phyloP scores from a whole-genome alignment of 345 rosid genomes.

The Rhizophora apiculata region DNA sequence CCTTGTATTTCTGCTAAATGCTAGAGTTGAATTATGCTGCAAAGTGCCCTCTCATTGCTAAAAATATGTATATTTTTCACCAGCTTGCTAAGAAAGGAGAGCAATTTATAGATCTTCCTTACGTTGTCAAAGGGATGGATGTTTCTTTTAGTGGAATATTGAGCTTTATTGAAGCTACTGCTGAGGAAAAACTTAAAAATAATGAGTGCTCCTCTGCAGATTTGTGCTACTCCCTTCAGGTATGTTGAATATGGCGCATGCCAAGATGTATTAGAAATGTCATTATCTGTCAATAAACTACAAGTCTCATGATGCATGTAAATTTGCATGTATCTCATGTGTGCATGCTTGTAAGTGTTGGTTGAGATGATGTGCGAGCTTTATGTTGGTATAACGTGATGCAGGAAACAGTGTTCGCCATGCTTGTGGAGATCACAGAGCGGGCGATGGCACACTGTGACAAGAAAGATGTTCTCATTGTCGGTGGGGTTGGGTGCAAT shows the following conservation, averaged over 20 bases:
- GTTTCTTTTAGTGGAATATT: constrained; percentile 94
- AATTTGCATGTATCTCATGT: no score
- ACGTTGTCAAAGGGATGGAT: constrained; percentile 97
- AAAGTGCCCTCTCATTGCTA: constrained; percentile 10
- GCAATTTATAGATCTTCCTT: constrained; percentile 81
- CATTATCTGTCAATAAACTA: no score
- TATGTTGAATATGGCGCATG: constrained; percentile 16
- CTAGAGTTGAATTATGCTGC: not conserved
- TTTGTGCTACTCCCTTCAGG: constrained; percentile 94
- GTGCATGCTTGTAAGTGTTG: no score
- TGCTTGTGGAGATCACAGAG: constrained; percentile 96
- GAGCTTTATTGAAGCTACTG: constrained; percentile 80
- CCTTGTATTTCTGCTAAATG: not conserved
- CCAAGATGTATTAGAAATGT: not conserved
- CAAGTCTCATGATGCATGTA: no score
- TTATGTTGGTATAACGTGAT: not conserved
- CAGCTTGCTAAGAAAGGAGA: constrained; percentile 98
- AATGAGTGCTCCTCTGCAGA: constrained; percentile 90
- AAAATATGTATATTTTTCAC: constrained; percentile 3
- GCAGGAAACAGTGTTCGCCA: constrained; percentile 86
- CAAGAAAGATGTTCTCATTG: constrained; percentile 82
- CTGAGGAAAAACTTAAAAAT: constrained; percentile 77
- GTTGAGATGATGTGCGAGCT: not conserved
- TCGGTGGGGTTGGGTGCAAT: constrained; percentile 95
- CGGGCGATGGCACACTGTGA: constrained; percentile 99